Evolutionary conservation across 129 eudicot genomes (phyloP).

Genomic region (Tagetes patula): DNA sequence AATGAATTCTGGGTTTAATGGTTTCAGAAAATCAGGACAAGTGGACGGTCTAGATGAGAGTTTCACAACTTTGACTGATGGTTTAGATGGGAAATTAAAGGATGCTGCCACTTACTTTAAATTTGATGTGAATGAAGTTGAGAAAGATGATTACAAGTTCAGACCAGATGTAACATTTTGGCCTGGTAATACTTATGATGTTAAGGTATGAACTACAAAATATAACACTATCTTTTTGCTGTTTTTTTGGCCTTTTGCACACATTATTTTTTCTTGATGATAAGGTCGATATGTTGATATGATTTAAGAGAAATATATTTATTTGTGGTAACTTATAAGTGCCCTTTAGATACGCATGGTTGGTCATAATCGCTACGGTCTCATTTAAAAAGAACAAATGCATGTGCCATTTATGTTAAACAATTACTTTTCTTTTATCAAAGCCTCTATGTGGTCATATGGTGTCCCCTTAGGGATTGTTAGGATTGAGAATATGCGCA

Average conservation of each 20-base stretch:
- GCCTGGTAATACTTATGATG: conserved; percentile 52
- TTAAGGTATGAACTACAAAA: conserved; percentile 43
- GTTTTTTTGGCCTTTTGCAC: neutral
- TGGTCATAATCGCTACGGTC: neutral
- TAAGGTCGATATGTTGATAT: neutral
- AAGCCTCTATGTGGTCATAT: neutral
- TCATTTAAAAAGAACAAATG: neutral
- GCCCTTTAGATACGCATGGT: neutral
- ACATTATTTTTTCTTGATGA: neutral
- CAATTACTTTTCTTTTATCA: neutral
- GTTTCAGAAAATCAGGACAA: conserved; percentile 29
- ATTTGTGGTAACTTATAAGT: neutral
- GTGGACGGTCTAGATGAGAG: conserved; percentile 53
- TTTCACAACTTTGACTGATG: conserved; percentile 51
- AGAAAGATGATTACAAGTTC: conserved; percentile 51
- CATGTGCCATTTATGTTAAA: neutral
- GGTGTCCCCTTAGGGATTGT: neutral
- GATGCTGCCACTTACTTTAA: conserved; percentile 56
- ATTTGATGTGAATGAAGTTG: conserved; percentile 46
- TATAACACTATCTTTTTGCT: neutral
- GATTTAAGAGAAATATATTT: neutral
- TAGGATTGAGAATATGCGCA: neutral
- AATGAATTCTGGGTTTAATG: conserved; percentile 22
- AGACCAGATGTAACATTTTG: conserved; percentile 60
- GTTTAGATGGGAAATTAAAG: conserved; percentile 57